Base-by-base conservation (phyloP, 2,329 filamentous ascomycete species). In the Exophiala bonariae region DNA sequence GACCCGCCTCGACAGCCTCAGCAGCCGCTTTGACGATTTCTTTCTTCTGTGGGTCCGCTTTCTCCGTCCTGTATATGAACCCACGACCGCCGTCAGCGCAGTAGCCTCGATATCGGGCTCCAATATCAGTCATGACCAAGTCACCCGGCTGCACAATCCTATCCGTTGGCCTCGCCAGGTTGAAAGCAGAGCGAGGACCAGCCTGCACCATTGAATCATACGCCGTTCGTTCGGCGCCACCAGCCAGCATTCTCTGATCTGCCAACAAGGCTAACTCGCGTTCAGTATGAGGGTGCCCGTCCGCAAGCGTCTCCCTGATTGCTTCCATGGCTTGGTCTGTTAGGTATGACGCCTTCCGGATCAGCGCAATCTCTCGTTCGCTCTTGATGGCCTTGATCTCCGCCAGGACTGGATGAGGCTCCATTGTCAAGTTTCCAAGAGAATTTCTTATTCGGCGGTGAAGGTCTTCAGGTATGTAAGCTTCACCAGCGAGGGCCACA, bases 41-140 rank as follows among this genome's bases (percentile, higher is more conserved):
- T 17, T 35, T 35, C 14, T 35, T 35, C 33, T 16, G 10, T 8
- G 9, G 9, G 10, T 35, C 33, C 10, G 33, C 33, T 10, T 16
- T 10, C 14, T 35, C 33, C 9, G 33, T 11, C 18, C 14, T 10
- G 33, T 35, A 35, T 11, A 35, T 35, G 33, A 35, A 35, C 14
- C 33, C 33, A 3, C 33, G 33, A 16, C 33, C 33, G 18, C 33
- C 33, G 33, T 35, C 33, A 16, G 33, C 33, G 3, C 33, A 35
- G 14, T 35, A 35, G 18, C 33, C 33, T 16, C 33, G 33, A 35
- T 35, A 35, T 8, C 33, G 33, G 33, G 33, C 33, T 16, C 33
- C 33, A 16, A 35, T 35, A 16, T 35, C 33, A 13, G 33, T 35
- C 33, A 35, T 35, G 33, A 35, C 33, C 33, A 35, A 35, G 33